A percentile compares a stretch with the other conserved stretches of the same genome.
Conservation (phyloP, 1,284 basidiomycete species). For the Cryptococcus sp. region DNA sequence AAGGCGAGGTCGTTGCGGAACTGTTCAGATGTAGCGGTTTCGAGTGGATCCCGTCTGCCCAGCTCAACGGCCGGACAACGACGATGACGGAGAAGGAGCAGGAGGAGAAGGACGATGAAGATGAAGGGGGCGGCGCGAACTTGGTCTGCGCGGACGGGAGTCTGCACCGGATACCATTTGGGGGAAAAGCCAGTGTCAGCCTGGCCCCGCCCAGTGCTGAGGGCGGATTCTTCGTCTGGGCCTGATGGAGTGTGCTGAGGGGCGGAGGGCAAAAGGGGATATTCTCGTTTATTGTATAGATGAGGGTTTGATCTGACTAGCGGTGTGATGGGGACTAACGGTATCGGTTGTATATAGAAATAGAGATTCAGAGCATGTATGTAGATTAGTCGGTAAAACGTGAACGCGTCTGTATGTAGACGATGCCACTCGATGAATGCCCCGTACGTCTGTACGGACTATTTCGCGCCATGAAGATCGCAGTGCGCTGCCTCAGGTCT, state of each 20-base stretch:
- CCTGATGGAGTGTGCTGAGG: neutral
- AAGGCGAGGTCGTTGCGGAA: conserved; percentile 69
- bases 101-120: conserved; percentile 1
- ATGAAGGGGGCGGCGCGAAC: conserved; percentile 4
- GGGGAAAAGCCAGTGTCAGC: conserved; percentile 11
- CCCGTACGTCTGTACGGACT: no score
- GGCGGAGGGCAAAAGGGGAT: no score
- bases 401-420: no score
- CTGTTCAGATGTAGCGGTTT: conserved; percentile 77
- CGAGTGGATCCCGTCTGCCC: conserved; percentile 74
- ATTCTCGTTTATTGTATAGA: no score
- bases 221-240: conserved; percentile 2
- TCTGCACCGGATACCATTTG: conserved; percentile 14
- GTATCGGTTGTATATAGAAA: no score
- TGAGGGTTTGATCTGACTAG: no score
- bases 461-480: no score
- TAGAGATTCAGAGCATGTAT: no score
- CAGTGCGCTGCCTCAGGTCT: no score
- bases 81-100: neutral
- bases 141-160: conserved; percentile 25
- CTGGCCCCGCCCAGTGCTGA: neutral
- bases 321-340: no score
- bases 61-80: neutral
- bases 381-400: no score
- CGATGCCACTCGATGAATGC: no score